These are phyloP conservation scores for Rhodamnia argentea DNA, from an alignment of 345 rosid genomes.

Conservation along the genomic window DNA sequence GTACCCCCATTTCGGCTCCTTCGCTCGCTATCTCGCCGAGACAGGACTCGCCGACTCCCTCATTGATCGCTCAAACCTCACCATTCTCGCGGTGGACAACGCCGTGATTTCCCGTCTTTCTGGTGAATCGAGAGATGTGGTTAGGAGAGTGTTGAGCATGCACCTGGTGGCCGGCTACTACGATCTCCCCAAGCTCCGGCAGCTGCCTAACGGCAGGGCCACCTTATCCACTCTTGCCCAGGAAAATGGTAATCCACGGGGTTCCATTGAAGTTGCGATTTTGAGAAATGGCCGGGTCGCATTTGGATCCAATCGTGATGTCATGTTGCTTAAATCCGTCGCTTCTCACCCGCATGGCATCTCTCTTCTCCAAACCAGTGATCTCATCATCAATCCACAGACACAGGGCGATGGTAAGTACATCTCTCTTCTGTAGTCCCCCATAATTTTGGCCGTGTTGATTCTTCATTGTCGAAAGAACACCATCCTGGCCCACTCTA, in stretches of 20 bases:
- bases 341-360: neutral
- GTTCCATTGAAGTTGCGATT: neutral
- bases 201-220: neutral
- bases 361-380: slow-evolving; percentile 2
- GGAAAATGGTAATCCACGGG: neutral
- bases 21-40: neutral
- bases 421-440: neutral
- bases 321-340: neutral
- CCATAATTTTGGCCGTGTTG: neutral
- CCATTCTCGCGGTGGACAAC: slow-evolving; percentile 9
- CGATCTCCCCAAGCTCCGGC: neutral
- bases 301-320: neutral
- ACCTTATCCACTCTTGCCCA: neutral
- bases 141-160: neutral
- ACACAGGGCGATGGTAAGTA: neutral
- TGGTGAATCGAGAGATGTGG: neutral
- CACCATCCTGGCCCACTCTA: neutral
- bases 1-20: slow-evolving; percentile 3
- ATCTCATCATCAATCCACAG: neutral
- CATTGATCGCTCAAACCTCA: neutral
- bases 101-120: neutral
- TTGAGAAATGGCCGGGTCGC: neutral
- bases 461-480: neutral
- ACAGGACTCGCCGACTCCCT: slow-evolving; percentile 1
- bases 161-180: slow-evolving; percentile 7